A percentile compares a stretch with the other conserved stretches of the same genome.
phyloP scores from a whole-genome alignment of 352 stramenopile genomes.

The Globisporangium perplexum region DNA sequence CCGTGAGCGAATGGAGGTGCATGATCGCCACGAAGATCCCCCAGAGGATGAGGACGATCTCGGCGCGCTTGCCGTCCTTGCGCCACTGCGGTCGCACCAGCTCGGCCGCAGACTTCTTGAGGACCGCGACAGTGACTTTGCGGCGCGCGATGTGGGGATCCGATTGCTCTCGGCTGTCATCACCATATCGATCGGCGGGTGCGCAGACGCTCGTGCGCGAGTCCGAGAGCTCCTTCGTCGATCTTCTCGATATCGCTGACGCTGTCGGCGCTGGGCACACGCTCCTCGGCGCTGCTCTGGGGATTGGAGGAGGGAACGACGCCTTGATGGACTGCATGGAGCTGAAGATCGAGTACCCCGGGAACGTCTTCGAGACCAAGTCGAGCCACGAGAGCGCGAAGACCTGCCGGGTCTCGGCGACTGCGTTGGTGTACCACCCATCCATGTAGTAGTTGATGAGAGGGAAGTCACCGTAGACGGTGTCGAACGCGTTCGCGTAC shows the following conservation, averaged over 20 bases:
- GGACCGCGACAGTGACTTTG: not conserved
- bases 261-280: too few species aligned
- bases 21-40: not conserved
- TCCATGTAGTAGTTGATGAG: conserved; percentile 6
- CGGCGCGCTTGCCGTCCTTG: conserved; percentile 1
- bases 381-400: conserved; percentile 4
- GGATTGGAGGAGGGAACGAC: not conserved
- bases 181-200: too few species aligned
- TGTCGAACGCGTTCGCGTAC: conserved; percentile 1
- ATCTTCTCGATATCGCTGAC: too few species aligned
- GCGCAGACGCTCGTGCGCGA: too few species aligned
- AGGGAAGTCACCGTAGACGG: not conserved
- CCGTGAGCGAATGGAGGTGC: conserved; percentile 1
- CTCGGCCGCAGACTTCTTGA: not conserved
- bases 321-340: conserved; percentile 1
- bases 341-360: conserved; percentile 6
- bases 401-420: conserved; percentile 3
- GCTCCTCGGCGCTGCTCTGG: not conserved
- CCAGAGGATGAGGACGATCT: conserved; percentile 4
- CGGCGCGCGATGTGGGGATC: too few species aligned
- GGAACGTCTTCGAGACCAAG: conserved; percentile 8
- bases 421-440: conserved; percentile 3
- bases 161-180: too few species aligned
- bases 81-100: conserved; percentile 4
- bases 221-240: too few species aligned